Base-by-base conservation (phyloP, 2,329 filamentous ascomycete species). In the Trichoderma sp. region DNA sequence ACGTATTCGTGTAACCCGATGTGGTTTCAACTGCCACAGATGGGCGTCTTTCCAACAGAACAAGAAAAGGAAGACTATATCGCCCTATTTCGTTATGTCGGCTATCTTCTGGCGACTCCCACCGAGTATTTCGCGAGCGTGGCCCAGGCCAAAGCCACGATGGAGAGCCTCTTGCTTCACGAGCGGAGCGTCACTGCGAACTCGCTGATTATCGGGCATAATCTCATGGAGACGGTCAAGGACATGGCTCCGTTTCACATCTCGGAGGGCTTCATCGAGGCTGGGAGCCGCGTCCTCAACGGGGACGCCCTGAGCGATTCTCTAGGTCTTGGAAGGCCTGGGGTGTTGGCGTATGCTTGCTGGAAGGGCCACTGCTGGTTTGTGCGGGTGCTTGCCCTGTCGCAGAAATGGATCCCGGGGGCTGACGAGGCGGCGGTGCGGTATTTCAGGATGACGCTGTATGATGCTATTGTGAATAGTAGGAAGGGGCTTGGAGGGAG, bases 31-130 rank as follows among this genome's bases (percentile, higher is more conserved):
- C 83, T 92, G 2, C 91, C 90, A 0, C 84, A 87, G 2, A 89
- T 91, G 80, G 90, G 90, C 0, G 86, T 92, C 53, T 88, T 84
- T 72, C 82, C 90, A 9, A 83, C 83, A 1, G 74, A 84, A 43
- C 86, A 88, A 72, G 90, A 92, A 74, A 86, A 86, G 1, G 79
- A 79, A 11, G 90, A 92, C 74, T 92, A 91, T 75, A 85, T 91
- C 53, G 90, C 90, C 0, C 80, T 92, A 0, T 92, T 74, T 57
- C 74, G 80, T 17, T 80, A 79, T 43, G 70, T 81, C 2, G 78
- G 74, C 1, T 77, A 81, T 70, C 71, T 81, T 1, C 72, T 81
- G 6, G 79, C 74, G 6, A 76, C 78, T 0, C 78, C 78, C 0
- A 39, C 77, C 13, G 73, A 77, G 20, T 75, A 77, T 43, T 78